These are phyloP conservation scores for Nemania abortiva DNA, from an alignment of 2,329 filamentous ascomycete genomes.

Conservation along the genomic window DNA sequence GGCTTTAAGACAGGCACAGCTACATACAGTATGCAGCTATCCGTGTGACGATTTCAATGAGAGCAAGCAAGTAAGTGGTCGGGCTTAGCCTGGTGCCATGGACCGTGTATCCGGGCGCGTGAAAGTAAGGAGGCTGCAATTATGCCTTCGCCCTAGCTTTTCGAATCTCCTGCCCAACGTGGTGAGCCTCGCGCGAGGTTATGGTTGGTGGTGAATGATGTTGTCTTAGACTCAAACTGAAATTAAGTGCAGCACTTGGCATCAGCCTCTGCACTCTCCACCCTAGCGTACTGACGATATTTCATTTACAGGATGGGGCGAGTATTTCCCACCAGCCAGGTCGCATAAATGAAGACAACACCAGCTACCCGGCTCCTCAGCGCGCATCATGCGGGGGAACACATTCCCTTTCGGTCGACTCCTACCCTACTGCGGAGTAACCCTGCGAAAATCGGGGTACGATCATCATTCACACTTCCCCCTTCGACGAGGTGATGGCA, in stretches of 20 bases:
- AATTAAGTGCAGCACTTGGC: conserved; percentile 36
- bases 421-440: conserved; percentile 44
- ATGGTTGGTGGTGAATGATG: conserved; percentile 25
- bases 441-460: conserved; percentile 40
- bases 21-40: conserved; percentile 1
- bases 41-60: neutral
- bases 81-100: conserved; percentile 26
- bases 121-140: neutral
- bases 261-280: conserved; percentile 35
- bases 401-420: conserved; percentile 22
- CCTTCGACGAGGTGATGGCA: conserved; percentile 12
- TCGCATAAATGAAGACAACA: conserved; percentile 33
- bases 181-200: conserved; percentile 7
- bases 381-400: conserved; percentile 30
- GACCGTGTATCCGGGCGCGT: conserved; percentile 38
- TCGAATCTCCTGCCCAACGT: neutral
- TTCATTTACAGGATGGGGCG: conserved; percentile 21
- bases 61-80: neutral
- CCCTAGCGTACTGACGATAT: neutral
- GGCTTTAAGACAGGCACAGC: neutral
- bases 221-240: conserved; percentile 26
- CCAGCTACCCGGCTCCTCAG: conserved; percentile 28
- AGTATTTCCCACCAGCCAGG: conserved; percentile 40
- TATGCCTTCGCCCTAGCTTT: neutral
- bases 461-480: conserved; percentile 26